Percentiles rank a stretch among this genome's conserved stretches.
phyloP scores from a whole-genome alignment of 768 basidiomycete species.

The Auricularia auricula-judae region DNA sequence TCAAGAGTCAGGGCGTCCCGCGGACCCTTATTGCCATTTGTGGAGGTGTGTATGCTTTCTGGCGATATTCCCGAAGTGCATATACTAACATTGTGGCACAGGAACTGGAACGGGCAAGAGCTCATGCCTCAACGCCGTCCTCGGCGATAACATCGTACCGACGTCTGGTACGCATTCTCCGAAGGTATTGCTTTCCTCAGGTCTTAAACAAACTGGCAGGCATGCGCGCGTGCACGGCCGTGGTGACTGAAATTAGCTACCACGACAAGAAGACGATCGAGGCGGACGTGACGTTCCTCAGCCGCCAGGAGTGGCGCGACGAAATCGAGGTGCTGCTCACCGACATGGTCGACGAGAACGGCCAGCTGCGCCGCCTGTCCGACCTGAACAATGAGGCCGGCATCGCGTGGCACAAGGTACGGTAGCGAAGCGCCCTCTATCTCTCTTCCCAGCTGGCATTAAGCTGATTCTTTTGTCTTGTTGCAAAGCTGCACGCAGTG shows the following conservation, averaged over 20 bases:
- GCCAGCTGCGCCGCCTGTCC: slow-evolving; percentile 37
- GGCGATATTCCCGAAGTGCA: not conserved
- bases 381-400: slow-evolving; percentile 51
- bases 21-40: slow-evolving; percentile 56
- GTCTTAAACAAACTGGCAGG: not conserved
- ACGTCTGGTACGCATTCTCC: slow-evolving; percentile 56
- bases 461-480: not conserved
- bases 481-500: slow-evolving; percentile 43
- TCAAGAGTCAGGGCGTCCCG: slow-evolving; percentile 38
- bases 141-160: slow-evolving; percentile 57
- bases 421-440: not conserved
- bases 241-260: slow-evolving; percentile 50
- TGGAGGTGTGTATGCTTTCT: slow-evolving; percentile 30
- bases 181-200: slow-evolving; percentile 3
- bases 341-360: slow-evolving; percentile 51
- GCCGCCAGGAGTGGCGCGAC: slow-evolving; percentile 43
- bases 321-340: slow-evolving; percentile 44
- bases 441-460: not conserved
- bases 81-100: slow-evolving; percentile 12
- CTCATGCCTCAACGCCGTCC: slow-evolving; percentile 47
- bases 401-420: slow-evolving; percentile 50
- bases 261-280: slow-evolving; percentile 45
- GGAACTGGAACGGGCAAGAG: slow-evolving; percentile 55
- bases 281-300: slow-evolving; percentile 49
- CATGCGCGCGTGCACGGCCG: slow-evolving; percentile 47